Evolutionary conservation across 768 basidiomycete species (phyloP), one percentile per base, ranked within the genome.

Genomic region (Mycena kentingensis): DNA sequence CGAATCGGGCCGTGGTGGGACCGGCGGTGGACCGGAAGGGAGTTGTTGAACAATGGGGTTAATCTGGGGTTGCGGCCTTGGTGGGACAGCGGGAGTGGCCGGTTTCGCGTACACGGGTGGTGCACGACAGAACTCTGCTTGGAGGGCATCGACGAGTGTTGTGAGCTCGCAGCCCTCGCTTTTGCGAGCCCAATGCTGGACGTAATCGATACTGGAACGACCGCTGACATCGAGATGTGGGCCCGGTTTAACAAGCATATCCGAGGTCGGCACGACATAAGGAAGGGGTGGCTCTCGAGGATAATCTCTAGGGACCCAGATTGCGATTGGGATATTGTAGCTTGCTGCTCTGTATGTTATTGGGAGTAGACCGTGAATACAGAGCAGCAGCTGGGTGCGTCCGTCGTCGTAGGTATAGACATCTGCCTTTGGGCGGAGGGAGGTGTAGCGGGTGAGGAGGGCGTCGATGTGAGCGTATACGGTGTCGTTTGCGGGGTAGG

Each of bases 381-480:
- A 93, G 51, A 98, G 84, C 24, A 99, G 80, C 16, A 98, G 78
- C 64, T 95, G 93, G 0, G 92, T 87, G 31, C 96, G 84, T 41
- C 97, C 97, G 59, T 97, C 93, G 69, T 99, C 93, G 72, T 90
- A 94, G 0, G 90, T 91, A 80, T 92, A 93, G 12, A 88, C 78
- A 60, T 91, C 92, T 2, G 88, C 84, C 67, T 90, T 90, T 45
- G 88, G 91, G 12, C 85, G 76, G 46, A 93, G 76, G 25, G 87
- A 70, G 7, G 74, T 67, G 62, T 75, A 79, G 49, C 76, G 73
- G 26, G 68, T 54, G 47, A 94, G 80, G n/a, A 72, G 75, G 11
- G 76, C 66, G 66, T 87, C 81, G 53, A 88, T 72, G 67, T 94
- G 84, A 6, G 74, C 61, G 57, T 77, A 86, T 44, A 90, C 81